Conservation (phyloP, 306 rosid species). For the Castanospermum australe region DNA sequence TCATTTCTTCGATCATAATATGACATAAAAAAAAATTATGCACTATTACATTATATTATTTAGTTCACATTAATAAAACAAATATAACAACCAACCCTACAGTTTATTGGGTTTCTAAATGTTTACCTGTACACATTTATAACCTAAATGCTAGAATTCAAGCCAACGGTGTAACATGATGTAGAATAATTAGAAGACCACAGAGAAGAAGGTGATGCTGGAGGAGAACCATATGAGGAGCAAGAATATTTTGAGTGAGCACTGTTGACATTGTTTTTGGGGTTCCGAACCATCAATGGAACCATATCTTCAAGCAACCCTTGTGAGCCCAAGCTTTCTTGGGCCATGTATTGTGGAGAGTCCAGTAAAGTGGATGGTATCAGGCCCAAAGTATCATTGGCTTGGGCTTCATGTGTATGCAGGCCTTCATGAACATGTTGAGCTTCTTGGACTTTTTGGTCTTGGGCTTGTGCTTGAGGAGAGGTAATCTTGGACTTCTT, state of each 20-base stretch:
- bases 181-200: slow-evolving; percentile 41
- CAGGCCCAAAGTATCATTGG: not conserved
- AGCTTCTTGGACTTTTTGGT: slow-evolving; percentile 1
- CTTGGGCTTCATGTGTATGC: slow-evolving; percentile 20
- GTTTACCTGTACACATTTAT: not conserved
- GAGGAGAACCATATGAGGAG: slow-evolving; percentile 43
- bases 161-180: slow-evolving; percentile 33
- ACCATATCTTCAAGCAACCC: slow-evolving; percentile 94
- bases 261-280: slow-evolving; percentile 31
- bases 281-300: slow-evolving; percentile 77
- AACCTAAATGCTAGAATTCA: slow-evolving; percentile 37
- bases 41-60: slow-evolving; percentile 23
- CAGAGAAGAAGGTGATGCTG: slow-evolving; percentile 44
- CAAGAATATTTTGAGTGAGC: slow-evolving; percentile 42
- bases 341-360: slow-evolving; percentile 20
- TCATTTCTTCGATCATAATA: not conserved
- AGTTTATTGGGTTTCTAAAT: slow-evolving; percentile 11
- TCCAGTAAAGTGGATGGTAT: not conserved
- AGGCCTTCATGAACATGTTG: not conserved
- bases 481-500: slow-evolving; percentile 56
- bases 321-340: slow-evolving; percentile 46
- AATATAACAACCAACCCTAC: not conserved
- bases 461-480: slow-evolving; percentile 17
- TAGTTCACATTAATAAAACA: slow-evolving; percentile 1
- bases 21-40: not conserved